Evolutionary conservation across 768 basidiomycete genomes (phyloP).

Genomic region (Sarcodon sp.): DNA sequence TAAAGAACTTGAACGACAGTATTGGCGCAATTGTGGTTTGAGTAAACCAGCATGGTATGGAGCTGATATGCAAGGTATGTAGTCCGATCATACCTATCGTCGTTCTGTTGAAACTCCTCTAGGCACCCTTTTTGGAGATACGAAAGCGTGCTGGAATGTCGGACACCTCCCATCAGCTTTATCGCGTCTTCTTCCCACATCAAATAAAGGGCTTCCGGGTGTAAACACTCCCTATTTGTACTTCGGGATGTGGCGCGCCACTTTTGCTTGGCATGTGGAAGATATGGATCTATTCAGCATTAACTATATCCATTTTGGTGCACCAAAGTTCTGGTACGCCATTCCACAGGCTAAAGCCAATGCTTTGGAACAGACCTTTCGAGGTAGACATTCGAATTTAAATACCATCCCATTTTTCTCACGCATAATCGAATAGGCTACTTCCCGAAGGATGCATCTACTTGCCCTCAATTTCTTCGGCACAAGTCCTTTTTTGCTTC

Average conservation of each 20-base stretch:
- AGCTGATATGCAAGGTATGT: slow-evolving; percentile 83
- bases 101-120: slow-evolving; percentile 1
- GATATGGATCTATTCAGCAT: slow-evolving; percentile 99
- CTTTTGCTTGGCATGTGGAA: slow-evolving; percentile 99
- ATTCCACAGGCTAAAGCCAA: slow-evolving; percentile 77
- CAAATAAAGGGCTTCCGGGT: slow-evolving; percentile 69
- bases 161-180: slow-evolving; percentile 80
- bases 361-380: slow-evolving; percentile 83
- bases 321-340: slow-evolving; percentile 96
- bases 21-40: slow-evolving; percentile 85
- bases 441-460: slow-evolving; percentile 77
- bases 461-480: slow-evolving; percentile 87
- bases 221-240: slow-evolving; percentile 97
- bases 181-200: slow-evolving; percentile 59
- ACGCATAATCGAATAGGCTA: slow-evolving; percentile 36
- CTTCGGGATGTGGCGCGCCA: slow-evolving; percentile 99
- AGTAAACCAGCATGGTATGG: slow-evolving; percentile 96
- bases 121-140: slow-evolving; percentile 64
- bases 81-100: neutral
- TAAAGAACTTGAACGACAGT: slow-evolving; percentile 74
- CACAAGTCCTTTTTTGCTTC: slow-evolving; percentile 96
- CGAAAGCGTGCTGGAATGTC: slow-evolving; percentile 88
- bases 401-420: neutral
- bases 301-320: slow-evolving; percentile 98
- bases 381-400: slow-evolving; percentile 33